phyloP scores from a whole-genome alignment of 2,329 filamentous ascomycete species.

The Elsinoe fawcettii region DNA sequence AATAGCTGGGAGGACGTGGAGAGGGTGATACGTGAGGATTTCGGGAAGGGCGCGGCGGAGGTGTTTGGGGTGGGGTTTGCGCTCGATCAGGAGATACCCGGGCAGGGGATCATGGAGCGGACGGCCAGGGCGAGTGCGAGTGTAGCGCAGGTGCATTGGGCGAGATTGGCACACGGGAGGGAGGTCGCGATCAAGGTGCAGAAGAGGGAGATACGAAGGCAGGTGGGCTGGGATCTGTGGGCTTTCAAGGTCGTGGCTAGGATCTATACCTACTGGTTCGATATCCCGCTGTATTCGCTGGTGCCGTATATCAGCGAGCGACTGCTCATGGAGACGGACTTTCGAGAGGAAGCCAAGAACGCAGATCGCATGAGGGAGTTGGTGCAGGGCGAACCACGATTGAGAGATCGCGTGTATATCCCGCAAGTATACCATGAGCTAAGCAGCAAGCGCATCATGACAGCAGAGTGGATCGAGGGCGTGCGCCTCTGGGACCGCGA shows the following conservation, averaged over 20 bases:
- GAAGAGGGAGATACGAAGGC: conserved; percentile 84
- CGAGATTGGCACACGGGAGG: conserved; percentile 70
- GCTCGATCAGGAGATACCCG: conserved; percentile 45
- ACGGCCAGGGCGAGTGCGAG: conserved; percentile 74
- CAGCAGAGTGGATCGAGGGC: conserved; percentile 96
- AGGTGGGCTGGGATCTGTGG: conserved; percentile 93
- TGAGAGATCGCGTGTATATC: conserved; percentile 78
- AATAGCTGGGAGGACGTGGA: conserved; percentile 82
- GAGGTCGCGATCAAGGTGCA: conserved; percentile 96
- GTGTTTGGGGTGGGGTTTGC: conserved; percentile 83
- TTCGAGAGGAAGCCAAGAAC: conserved; percentile 84
- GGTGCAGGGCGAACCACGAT: conserved; percentile 64
- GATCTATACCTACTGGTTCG: conserved; percentile 80
- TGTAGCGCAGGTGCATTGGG: conserved; percentile 97
- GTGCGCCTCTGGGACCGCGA: conserved; percentile 88
- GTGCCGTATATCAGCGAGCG: conserved; percentile 91
- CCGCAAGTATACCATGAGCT: conserved; percentile 77
- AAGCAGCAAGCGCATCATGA: conserved; percentile 75
- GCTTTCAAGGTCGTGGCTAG: conserved; percentile 82
- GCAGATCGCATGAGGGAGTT: conserved; percentile 74
- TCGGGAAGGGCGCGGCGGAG: conserved; percentile 74
- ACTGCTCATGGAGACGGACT: conserved; percentile 89
- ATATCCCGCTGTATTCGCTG: conserved; percentile 83
- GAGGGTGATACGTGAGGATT: conserved; percentile 78
- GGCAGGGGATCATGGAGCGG: conserved; percentile 60